A percentile compares a stretch with the other conserved stretches of the same genome.
These are phyloP conservation scores for Pseudomicrostroma phylloplanum DNA, from an alignment of 1,284 basidiomycete genomes.

Conservation along the genomic window DNA sequence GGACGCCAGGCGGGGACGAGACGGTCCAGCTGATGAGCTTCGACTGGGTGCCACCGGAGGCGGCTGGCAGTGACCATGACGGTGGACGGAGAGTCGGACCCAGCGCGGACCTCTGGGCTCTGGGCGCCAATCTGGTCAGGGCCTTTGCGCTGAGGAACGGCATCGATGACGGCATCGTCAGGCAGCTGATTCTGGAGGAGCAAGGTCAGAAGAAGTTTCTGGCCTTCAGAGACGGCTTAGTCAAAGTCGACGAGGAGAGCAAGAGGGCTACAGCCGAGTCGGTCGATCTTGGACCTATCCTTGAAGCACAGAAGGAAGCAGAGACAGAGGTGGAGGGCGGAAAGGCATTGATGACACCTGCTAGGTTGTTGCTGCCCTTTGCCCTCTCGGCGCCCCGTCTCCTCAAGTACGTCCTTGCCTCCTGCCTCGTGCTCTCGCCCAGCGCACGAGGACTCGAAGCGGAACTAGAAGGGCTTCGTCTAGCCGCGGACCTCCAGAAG, in stretches of 20 bases:
- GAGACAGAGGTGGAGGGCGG: slow-evolving; percentile 5
- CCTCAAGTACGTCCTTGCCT: slow-evolving; percentile 30
- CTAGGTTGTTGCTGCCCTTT: slow-evolving; percentile 36
- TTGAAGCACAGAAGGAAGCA: slow-evolving; percentile 2
- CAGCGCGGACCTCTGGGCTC: slow-evolving; percentile 42
- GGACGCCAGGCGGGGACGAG: slow-evolving; percentile 39
- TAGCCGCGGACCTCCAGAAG: slow-evolving; percentile 29
- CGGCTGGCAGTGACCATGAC: slow-evolving; percentile 22
- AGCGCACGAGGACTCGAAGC: slow-evolving; percentile 24
- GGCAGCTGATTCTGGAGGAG: slow-evolving; percentile 34
- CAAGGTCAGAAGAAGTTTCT: slow-evolving; percentile 33
- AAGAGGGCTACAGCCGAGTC: slow-evolving; percentile 14
- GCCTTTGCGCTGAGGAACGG: slow-evolving; percentile 46
- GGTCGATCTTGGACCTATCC: slow-evolving; percentile 17
- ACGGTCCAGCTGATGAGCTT: slow-evolving; percentile 40
- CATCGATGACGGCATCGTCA: slow-evolving; percentile 32
- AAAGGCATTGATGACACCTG: slow-evolving; percentile 15
- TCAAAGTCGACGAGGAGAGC: slow-evolving; percentile 10
- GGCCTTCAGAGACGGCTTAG: slow-evolving; percentile 19
- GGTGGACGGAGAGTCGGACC: slow-evolving; percentile 41
- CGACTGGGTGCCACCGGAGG: slow-evolving; percentile 48
- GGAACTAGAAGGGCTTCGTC: slow-evolving; percentile 29
- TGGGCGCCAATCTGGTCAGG: slow-evolving; percentile 43
- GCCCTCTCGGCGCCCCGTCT: slow-evolving; percentile 31
- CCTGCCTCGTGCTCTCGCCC: slow-evolving; percentile 28